Conservation (phyloP, 805 yeast species). For the Isabelozyma pseudorhagii region DNA sequence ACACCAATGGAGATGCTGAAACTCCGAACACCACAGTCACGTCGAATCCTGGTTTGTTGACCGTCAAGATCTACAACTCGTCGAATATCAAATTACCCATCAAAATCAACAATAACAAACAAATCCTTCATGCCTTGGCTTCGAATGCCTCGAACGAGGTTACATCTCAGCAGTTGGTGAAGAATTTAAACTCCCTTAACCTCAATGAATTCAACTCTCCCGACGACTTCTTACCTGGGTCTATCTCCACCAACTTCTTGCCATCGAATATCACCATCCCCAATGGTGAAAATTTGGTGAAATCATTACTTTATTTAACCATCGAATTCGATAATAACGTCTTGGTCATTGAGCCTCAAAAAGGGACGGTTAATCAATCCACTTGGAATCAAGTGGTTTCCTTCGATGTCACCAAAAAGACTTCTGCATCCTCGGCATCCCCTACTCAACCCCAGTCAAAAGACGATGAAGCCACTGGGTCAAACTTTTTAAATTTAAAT, state of each 20-base stretch:
- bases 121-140: constrained; percentile 63
- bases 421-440: constrained; percentile 3
- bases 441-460: constrained; percentile 1
- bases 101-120: constrained; percentile 61
- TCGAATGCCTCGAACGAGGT: constrained; percentile 41
- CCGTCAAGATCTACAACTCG: constrained; percentile 74
- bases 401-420: constrained; percentile 67
- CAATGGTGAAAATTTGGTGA: constrained; percentile 47
- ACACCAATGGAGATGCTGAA: background rate
- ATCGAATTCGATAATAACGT: constrained; percentile 95
- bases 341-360: constrained; percentile 79
- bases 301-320: constrained; percentile 77
- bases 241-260: constrained; percentile 34
- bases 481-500: constrained; percentile 65
- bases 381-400: constrained; percentile 86
- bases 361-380: constrained; percentile 76
- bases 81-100: constrained; percentile 68
- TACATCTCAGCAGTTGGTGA: constrained; percentile 26
- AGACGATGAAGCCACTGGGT: constrained; percentile 19
- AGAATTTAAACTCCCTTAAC: constrained; percentile 20
- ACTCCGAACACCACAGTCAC: background rate
- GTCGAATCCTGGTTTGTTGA: constrained; percentile 63
- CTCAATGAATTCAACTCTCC: constrained; percentile 13
- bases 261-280: constrained; percentile 58
- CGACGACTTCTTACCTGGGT: constrained; percentile 22